Evolutionary conservation across 148 eudicot genomes (phyloP), one percentile per base, ranked within the genome.

Genomic region (Amaranthus hypochondriacus): DNA sequence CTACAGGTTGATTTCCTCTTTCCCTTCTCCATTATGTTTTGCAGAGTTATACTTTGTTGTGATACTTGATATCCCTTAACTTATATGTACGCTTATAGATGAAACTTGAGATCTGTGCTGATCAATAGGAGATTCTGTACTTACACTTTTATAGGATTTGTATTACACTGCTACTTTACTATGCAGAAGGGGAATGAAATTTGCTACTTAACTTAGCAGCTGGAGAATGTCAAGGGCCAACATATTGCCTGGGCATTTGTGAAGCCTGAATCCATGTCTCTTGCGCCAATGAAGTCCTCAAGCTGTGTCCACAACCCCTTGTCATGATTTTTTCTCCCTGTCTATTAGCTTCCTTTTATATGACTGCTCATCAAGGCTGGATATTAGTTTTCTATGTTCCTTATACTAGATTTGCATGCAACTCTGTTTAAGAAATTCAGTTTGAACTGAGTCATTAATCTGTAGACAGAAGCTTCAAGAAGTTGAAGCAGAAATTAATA

Each of bases 1-100:
- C 90, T 96, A 65, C 82, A 89, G 99, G 99, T 96, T 14, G 68
- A 54, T 62, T 2, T 61, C 73, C 53, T n/a, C 13, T 42, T 39
- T 59, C 6, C 42, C 4, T 10, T 57, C 14, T 47, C 18, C 4
- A 48, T 7, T 49, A 3, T n/a, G 51, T 48, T 48, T 49, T 5
- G 2, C 15, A n/a, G 46, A 62, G 46, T n/a, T 49, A 11, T 63
- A 4, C 43, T 43, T 43, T 63, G 8, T 5, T 4, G 0, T 62
- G 9, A 63, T n/a, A 63, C 48, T 43, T 13, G 48, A 43, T 49
- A 63, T 42, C 8, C 18, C 21, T 69, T 42, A 69, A 4, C 6
- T 28, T 28, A 28, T 28, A 28, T 53, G 18, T 54, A 7, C 15
- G 14, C 3, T 56, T 69, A 42, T 59, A 13, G 15, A 5, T 9